Percentiles rank a stretch among this genome's conserved stretches.
These are phyloP conservation scores for Testicularia cyperi DNA, from an alignment of 1,284 basidiomycete species.

Conservation along the genomic window DNA sequence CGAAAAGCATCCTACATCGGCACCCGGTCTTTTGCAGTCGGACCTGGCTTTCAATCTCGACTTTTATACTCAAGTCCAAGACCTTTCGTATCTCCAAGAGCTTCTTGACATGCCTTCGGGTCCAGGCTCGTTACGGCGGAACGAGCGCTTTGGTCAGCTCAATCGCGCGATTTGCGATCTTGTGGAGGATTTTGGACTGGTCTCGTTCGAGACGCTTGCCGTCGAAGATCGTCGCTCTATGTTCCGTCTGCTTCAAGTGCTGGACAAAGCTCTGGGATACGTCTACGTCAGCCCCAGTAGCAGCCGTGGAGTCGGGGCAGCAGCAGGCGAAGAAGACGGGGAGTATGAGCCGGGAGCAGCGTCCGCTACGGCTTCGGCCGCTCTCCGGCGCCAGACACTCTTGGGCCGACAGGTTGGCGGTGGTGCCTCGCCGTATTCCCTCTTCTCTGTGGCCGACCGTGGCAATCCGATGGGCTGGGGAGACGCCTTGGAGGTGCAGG, in stretches of 20 bases:
- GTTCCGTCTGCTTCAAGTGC: conserved; percentile 48
- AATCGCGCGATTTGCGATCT: conserved; percentile 88
- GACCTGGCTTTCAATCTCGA: conserved; percentile 83
- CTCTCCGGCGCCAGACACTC: conserved; percentile 9
- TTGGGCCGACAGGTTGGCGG: not conserved
- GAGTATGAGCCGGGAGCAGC: conserved; percentile 26
- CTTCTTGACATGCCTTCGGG: conserved; percentile 64
- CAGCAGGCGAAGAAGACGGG: conserved; percentile 18
- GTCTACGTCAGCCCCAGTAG: conserved; percentile 28
- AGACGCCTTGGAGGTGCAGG: conserved; percentile 47
- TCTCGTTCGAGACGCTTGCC: conserved; percentile 94
- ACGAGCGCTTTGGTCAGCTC: conserved; percentile 61
- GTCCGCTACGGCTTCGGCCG: conserved; percentile 19
- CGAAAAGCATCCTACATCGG: not conserved
- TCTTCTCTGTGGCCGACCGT: conserved; percentile 47
- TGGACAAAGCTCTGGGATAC: conserved; percentile 58
- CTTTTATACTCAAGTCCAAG: conserved; percentile 97
- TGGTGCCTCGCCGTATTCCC: conserved; percentile 38
- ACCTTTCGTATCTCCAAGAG: conserved; percentile 83
- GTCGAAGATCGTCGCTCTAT: conserved; percentile 57
- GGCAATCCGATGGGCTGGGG: conserved; percentile 49
- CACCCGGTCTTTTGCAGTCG: conserved; percentile 11
- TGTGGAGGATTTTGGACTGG: conserved; percentile 90
- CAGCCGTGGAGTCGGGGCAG: conserved; percentile 3
- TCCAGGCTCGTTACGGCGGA: conserved; percentile 24